These are phyloP conservation scores for Salvia splendens DNA, from an alignment of 257 asterid species.

Conservation along the genomic window DNA sequence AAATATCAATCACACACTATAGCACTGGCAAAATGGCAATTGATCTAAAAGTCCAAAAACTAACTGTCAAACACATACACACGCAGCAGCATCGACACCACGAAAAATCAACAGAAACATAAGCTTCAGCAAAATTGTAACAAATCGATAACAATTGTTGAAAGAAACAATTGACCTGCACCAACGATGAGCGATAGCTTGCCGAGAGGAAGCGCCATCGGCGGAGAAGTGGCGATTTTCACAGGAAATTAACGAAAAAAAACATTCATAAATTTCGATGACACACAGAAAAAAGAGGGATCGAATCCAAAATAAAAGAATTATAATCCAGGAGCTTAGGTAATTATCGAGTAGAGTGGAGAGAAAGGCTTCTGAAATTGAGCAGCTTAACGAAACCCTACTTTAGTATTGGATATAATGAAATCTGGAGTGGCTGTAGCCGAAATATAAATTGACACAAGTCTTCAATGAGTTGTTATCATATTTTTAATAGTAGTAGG, in stretches of 20 bases:
- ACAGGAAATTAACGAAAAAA: constrained; percentile 26
- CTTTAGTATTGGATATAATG: constrained; percentile 19
- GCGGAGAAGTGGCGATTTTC: constrained; percentile 25
- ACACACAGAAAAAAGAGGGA: neutral
- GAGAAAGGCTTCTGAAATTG: constrained; percentile 16
- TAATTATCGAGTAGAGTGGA: constrained; percentile 7
- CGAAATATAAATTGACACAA: neutral
- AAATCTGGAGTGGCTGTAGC: constrained; percentile 16
- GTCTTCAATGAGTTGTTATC: too few species aligned
- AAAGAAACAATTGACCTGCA: constrained; percentile 57
- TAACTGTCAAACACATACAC: neutral
- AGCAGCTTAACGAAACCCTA: constrained; percentile 34
- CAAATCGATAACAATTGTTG: constrained; percentile 8
- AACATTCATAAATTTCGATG: constrained; percentile 10
- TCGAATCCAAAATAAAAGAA: neutral
- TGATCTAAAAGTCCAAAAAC: neutral
- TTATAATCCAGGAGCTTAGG: constrained; percentile 1
- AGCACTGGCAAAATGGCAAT: constrained; percentile 8
- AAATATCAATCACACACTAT: neutral
- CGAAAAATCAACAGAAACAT: neutral
- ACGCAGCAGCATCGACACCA: neutral
- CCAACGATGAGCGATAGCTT: constrained; percentile 84
- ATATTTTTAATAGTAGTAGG: too few species aligned
- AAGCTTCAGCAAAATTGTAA: neutral
- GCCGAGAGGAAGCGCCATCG: constrained; percentile 85